Evolutionary conservation across 1,139 yeast species (phyloP), one percentile per base, ranked within the genome.

Genomic region (Arxiozyma telluris): DNA sequence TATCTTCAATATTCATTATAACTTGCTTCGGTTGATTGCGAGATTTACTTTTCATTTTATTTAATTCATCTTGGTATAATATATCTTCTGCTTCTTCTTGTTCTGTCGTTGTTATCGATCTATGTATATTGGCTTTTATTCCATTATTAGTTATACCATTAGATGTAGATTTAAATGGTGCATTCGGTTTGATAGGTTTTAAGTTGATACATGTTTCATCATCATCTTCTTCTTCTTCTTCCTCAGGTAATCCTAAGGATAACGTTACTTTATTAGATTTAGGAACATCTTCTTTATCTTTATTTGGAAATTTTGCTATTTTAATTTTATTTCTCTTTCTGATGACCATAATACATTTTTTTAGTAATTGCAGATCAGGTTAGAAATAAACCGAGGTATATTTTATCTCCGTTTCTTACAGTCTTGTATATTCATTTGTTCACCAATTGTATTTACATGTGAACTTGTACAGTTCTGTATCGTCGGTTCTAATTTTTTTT

Each of bases 1-100:
- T 51, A 47, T 58, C 59, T 42, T 58, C 61, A 27, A 58, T 44
- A 25, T 58, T 58, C 52, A 58, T 38, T 11, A 57, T 44, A 23
- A 47, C 30, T 22, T 20, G 34, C 20, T 44, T 38, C 12, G 43
- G 45, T 22, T 30, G 39, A 15, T 34, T 41, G 20, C 18, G 44
- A 23, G 21, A n/a, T 7, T 18, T 18, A 9, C 22, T 41, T 15
- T 48, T 48, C 20, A 41, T 18, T n/a, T 20, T 41, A 25, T 48
- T 42, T 12, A 48, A 17, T 48, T 48, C 46, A 27, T 41, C 41
- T 18, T 39, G 48, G 21, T 41, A 30, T 22, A 44, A 9, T 39
- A 41, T 21, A 15, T 39, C 49, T 9, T 43, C 41, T 4, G n/a
- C 44, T 15, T 44, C 30, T 41, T 44, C 50, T n/a, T 48, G 27